A percentile compares a stretch with the other conserved stretches of the same genome.
phyloP scores from a whole-genome alignment of 1,139 yeast genomes.

The Pichia sp. region DNA sequence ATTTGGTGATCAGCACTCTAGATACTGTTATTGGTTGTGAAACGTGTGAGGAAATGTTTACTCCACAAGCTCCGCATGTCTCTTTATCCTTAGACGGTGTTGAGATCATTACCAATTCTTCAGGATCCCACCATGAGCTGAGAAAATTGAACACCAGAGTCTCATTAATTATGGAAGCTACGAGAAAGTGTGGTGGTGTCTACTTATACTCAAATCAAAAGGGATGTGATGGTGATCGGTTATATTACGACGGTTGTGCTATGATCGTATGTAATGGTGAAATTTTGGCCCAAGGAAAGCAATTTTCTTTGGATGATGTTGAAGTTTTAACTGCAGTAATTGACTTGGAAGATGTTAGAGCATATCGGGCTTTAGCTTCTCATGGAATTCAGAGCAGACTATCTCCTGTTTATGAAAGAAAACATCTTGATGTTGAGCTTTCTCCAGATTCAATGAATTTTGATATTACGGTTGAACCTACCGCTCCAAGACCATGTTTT shows the following conservation, averaged over 20 bases:
- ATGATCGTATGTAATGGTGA: constrained; percentile 87
- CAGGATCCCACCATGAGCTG: constrained; percentile 95
- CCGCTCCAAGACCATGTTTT: constrained; percentile 45
- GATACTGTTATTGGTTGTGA: constrained; percentile 93
- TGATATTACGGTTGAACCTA: constrained; percentile 60
- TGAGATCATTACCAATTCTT: constrained; percentile 90
- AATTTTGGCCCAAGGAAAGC: constrained; percentile 89
- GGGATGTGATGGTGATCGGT: constrained; percentile 97
- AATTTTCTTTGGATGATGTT: constrained; percentile 83
- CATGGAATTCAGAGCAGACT: constrained; percentile 72
- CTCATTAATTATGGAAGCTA: constrained; percentile 83
- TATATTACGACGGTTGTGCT: constrained; percentile 97
- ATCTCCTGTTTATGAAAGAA: constrained; percentile 52
- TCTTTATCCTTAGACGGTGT: constrained; percentile 92
- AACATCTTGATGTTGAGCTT: constrained; percentile 58
- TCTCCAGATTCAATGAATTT: constrained; percentile 56
- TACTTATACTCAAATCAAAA: constrained; percentile 91
- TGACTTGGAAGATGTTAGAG: constrained; percentile 84
- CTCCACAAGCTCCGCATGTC: constrained; percentile 94
- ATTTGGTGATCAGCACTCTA: constrained; percentile 75
- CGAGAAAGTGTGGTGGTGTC: constrained; percentile 93
- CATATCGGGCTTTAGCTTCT: constrained; percentile 69
- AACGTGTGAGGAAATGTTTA: constrained; percentile 95
- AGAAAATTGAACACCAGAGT: constrained; percentile 83
- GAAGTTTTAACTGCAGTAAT: constrained; percentile 93